Conservation (phyloP, 768 basidiomycete species). For the Lentinula aciculospora region DNA sequence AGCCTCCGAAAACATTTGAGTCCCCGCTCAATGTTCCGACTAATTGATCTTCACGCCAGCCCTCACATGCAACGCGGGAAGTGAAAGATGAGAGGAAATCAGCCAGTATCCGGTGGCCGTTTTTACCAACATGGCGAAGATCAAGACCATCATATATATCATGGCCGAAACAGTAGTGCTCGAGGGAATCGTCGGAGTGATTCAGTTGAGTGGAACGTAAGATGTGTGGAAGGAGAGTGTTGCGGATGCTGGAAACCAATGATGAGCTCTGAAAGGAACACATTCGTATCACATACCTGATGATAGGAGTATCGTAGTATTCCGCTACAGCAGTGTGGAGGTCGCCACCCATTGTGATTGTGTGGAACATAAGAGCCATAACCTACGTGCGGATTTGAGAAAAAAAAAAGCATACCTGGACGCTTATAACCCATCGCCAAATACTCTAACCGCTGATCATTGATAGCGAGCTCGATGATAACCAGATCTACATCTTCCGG, state of each 20-base stretch:
- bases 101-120: not conserved
- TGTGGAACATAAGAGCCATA: not conserved
- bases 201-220: not conserved
- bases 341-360: constrained; percentile 1
- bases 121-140: not conserved
- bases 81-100: not conserved
- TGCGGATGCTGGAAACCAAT: not conserved
- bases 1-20: not conserved
- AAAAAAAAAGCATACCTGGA: not conserved
- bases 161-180: not conserved
- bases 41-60: not conserved
- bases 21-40: not conserved
- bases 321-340: not conserved
- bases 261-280: not conserved
- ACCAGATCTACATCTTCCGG: constrained; percentile 1
- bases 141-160: not conserved
- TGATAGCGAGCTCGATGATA: not conserved
- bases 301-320: constrained; percentile 1
- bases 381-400: not conserved
- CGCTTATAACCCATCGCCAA: not conserved
- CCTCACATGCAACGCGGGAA: constrained; percentile 1
- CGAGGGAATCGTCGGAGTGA: not conserved
- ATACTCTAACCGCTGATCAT: not conserved
- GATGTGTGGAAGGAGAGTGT: constrained; percentile 1
- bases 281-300: not conserved